Conservation (phyloP, 2,329 filamentous ascomycete species). For the Zasmidium cellare region DNA sequence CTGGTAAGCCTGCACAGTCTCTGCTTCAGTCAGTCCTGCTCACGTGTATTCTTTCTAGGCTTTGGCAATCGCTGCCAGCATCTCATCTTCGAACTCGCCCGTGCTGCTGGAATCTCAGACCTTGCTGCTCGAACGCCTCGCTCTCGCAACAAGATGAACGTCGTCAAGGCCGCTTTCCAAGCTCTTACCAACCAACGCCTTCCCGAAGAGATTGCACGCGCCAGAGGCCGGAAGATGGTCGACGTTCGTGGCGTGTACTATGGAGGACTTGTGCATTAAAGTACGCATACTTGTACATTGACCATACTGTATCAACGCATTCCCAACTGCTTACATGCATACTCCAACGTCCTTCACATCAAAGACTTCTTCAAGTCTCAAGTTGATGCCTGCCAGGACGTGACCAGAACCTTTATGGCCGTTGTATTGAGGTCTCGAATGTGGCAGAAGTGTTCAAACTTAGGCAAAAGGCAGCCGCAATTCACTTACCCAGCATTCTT, state of each 20-base stretch:
- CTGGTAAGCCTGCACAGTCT: slow-evolving; percentile 75
- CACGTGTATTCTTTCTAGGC: slow-evolving; percentile 53
- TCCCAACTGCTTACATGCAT: no score
- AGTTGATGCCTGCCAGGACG: no score
- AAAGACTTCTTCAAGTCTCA: no score
- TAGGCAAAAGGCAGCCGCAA: no score
- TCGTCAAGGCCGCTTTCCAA: slow-evolving; percentile 85
- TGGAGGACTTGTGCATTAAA: slow-evolving; percentile 68
- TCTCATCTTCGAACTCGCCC: slow-evolving; percentile 92
- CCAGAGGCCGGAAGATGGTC: slow-evolving; percentile 89
- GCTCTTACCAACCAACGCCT: slow-evolving; percentile 80
- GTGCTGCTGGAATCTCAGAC: slow-evolving; percentile 82
- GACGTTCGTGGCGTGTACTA: slow-evolving; percentile 98
- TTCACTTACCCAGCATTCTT: no score
- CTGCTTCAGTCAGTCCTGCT: neutral
- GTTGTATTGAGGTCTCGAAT: no score
- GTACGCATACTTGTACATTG: neutral
- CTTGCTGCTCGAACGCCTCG: slow-evolving; percentile 80
- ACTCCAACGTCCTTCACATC: no score
- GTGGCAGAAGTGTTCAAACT: no score
- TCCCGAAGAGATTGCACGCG: slow-evolving; percentile 86
- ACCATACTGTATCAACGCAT: neutral
- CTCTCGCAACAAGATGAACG: slow-evolving; percentile 95
- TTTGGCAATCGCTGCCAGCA: slow-evolving; percentile 91
- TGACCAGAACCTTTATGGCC: no score